A percentile compares a stretch with the other conserved stretches of the same genome.
Evolutionary conservation across 2,329 filamentous ascomycete species (phyloP).

Genomic region (Alternaria arborescens): DNA sequence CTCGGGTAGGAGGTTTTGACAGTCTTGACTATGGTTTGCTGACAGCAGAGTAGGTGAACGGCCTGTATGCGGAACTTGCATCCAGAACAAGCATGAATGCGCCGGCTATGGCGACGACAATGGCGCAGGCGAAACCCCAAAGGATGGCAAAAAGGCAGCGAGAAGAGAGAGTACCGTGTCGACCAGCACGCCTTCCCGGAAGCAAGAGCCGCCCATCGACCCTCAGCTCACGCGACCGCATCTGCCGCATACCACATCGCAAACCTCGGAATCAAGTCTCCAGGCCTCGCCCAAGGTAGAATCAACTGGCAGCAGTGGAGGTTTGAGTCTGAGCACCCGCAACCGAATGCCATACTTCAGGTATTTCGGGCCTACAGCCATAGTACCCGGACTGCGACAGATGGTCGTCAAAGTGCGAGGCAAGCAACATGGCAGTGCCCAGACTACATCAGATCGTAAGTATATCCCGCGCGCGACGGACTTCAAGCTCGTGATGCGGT

Average conservation of each 20-base stretch:
- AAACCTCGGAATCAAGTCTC: conserved; percentile 32
- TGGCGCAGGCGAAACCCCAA: conserved; percentile 25
- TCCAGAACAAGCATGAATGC: conserved; percentile 59
- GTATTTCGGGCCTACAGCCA: conserved; percentile 90
- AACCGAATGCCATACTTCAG: conserved; percentile 86
- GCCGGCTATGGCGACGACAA: conserved; percentile 56
- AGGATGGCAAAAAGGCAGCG: conserved; percentile 31
- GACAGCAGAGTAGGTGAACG: conserved; percentile 42
- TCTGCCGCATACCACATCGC: conserved; percentile 33
- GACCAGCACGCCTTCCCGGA: conserved; percentile 19
- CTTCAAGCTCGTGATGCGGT: not conserved
- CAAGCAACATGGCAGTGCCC: conserved; percentile 66
- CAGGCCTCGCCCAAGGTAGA: conserved; percentile 32
- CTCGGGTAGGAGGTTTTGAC: conserved; percentile 42
- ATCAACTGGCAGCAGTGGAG: conserved; percentile 22
- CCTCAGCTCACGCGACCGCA: conserved; percentile 39
- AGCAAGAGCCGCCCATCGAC: conserved; percentile 32
- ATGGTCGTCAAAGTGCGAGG: conserved; percentile 84
- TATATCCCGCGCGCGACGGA: not conserved
- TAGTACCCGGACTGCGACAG: conserved; percentile 90
- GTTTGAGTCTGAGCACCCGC: conserved; percentile 58
- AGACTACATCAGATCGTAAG: conserved; percentile 63
- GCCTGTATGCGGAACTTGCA: conserved; percentile 57
- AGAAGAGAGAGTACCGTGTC: conserved; percentile 30
- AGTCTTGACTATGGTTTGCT: conserved; percentile 8